Evolutionary conservation across 768 basidiomycete genomes (phyloP).

Genomic region (Lyophyllum decastes): DNA sequence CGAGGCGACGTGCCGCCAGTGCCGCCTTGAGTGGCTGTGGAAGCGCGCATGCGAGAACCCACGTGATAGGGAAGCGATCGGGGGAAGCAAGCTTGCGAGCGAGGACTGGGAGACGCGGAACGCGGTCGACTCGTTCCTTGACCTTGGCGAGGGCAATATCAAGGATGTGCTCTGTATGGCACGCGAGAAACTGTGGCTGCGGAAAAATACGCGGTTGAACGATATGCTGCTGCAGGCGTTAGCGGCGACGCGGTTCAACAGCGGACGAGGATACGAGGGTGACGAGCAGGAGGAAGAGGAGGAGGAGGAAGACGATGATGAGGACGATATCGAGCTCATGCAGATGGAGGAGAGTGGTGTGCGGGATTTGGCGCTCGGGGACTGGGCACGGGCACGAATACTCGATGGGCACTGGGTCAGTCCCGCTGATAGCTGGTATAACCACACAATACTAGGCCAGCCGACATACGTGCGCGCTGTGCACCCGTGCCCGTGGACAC

Average conservation of each 20-base stretch:
- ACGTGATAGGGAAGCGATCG: constrained; percentile 57
- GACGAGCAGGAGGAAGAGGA: constrained; percentile 25
- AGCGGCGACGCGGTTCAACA: constrained; percentile 53
- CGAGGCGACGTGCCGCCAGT: constrained; percentile 67
- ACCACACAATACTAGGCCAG: constrained; percentile 38
- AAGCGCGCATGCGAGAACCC: constrained; percentile 47
- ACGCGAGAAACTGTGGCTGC: constrained; percentile 73
- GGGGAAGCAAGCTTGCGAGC: constrained; percentile 39
- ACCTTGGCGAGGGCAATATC: constrained; percentile 71
- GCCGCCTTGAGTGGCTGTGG: constrained; percentile 70
- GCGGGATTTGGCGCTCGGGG: constrained; percentile 60
- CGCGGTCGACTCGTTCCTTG: constrained; percentile 70
- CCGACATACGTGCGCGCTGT: constrained; percentile 37
- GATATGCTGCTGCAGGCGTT: constrained; percentile 71
- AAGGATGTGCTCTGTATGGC: constrained; percentile 60
- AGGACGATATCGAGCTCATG: constrained; percentile 44
- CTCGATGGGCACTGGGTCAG: constrained; percentile 77
- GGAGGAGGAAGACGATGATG: constrained; percentile 45
- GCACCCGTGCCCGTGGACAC: constrained; percentile 69
- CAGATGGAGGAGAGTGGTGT: constrained; percentile 44
- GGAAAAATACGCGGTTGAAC: constrained; percentile 60
- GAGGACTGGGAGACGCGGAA: constrained; percentile 71
- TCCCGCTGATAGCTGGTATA: constrained; percentile 72
- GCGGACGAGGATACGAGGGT: constrained; percentile 12
- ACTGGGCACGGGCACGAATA: constrained; percentile 72